Evolutionary conservation across 805 yeast genomes (phyloP), one percentile per base, ranked within the genome.

Genomic region (Teunomyces atbi): DNA sequence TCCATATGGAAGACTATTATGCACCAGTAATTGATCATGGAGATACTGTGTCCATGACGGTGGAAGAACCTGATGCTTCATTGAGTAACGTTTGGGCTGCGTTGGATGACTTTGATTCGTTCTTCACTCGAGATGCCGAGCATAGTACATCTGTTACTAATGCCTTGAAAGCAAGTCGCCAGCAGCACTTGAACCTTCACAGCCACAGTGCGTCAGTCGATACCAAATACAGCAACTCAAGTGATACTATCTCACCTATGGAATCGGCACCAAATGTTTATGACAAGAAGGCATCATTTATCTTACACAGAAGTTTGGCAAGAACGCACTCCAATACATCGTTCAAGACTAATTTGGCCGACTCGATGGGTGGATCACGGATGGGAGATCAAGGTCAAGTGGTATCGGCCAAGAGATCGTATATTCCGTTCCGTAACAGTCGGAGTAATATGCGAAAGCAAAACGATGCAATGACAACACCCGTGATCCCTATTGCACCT

Each of bases 71-170:
- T 29, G 89, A 84, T 47, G 88, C 86, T 0, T 84, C 95, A 0
- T 73, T 90, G 56, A 86, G 91, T 58, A 86, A 89, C 58, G 89
- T 90, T 87, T 86, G 95, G 84, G 96, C 96, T 1, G 94, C 94
- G 10, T 71, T 90, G 52, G 96, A 90, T 58, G 90, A 89, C 54
- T 74, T 90, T 54, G 96, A 90, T 59, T 84, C 92, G 7, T 90
- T 90, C 59, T 90, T 90, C 65, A 86, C 95, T 0, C 86, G 83
- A 47, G 86, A 81, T 34, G 64, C 73, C 26, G 58, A 46, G 10
- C 51, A 48, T 8, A 45, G 42, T 23, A 35, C 41, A 44, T 41
- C 44, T 46, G 56, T 49, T 63, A 58, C 47, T 60, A 13, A 61
- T 74, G 2, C 62, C 62, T n/a, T 33, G 35, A 34, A 26, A 13